Conservation (phyloP, 2,329 filamentous ascomycete genomes). For the Sarocladium kiliense region DNA sequence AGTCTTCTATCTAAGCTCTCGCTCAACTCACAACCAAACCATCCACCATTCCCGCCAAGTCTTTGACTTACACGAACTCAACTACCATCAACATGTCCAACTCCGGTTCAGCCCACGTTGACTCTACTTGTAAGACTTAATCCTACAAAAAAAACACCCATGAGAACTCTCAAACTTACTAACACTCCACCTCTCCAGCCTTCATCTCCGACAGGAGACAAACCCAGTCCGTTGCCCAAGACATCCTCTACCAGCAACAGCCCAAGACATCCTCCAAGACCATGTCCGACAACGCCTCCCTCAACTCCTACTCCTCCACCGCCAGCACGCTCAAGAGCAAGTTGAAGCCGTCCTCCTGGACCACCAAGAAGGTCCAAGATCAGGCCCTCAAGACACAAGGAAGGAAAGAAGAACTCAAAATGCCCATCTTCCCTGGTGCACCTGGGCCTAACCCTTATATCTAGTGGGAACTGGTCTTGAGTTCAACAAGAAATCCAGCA, state of each 20-base stretch:
- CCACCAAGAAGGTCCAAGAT: slow-evolving; percentile 20
- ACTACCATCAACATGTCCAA: slow-evolving; percentile 5
- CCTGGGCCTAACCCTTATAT: neutral
- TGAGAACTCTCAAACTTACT: neutral
- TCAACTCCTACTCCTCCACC: slow-evolving; percentile 20
- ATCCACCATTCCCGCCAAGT: neutral
- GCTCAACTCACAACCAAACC: neutral
- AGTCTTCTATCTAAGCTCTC: neutral
- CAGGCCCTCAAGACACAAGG: slow-evolving; percentile 22
- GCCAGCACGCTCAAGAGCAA: slow-evolving; percentile 18
- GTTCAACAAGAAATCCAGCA: no score
- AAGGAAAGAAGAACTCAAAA: slow-evolving; percentile 5
- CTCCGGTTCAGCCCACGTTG: neutral
- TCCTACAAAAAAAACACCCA: neutral
- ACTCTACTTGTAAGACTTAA: slow-evolving; percentile 2
- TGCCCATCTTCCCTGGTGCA: neutral
- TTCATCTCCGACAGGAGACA: slow-evolving; percentile 1
- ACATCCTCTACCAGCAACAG: neutral
- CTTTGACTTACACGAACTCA: neutral
- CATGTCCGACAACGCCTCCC: slow-evolving; percentile 13
- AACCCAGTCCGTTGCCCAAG: neutral
- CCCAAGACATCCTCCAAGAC: neutral
- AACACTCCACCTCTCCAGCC: neutral
- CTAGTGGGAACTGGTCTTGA: slow-evolving; percentile 1
- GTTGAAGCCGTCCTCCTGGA: slow-evolving; percentile 10